Evolutionary conservation across 2,329 filamentous ascomycete species (phyloP).

Genomic region (Chalaropsis ovoidea): DNA sequence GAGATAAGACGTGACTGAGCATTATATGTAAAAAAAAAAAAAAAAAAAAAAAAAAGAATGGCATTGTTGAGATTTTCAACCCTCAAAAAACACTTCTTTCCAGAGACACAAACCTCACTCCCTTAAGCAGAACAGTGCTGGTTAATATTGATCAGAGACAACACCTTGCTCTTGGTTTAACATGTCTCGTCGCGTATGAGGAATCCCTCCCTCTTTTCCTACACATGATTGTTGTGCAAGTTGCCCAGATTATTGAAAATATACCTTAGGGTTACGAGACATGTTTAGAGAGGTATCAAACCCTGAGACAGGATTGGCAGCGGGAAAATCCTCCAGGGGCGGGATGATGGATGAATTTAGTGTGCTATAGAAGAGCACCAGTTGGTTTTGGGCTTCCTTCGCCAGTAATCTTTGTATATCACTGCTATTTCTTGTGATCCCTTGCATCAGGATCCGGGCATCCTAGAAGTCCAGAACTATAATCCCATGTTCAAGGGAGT

Average conservation of each 20-base stretch:
- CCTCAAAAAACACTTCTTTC: too few relatives aligned
- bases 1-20: too few relatives aligned
- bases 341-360: not conserved
- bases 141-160: too few relatives aligned
- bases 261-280: not conserved
- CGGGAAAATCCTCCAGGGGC: slow-evolving; percentile 3
- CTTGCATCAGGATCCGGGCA: not conserved
- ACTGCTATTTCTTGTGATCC: not conserved
- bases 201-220: too few relatives aligned
- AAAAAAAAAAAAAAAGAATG: too few relatives aligned
- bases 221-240: not conserved
- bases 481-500: slow-evolving; percentile 2
- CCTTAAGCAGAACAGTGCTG: too few relatives aligned
- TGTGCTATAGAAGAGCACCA: not conserved
- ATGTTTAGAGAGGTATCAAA: not conserved
- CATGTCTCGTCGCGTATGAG: too few relatives aligned
- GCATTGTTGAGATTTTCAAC: too few relatives aligned
- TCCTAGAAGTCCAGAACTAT: not conserved
- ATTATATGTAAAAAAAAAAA: too few relatives aligned
- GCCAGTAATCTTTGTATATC: not conserved
- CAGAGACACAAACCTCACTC: too few relatives aligned
- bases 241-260: not conserved
- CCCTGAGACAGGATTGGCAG: not conserved
- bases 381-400: not conserved
- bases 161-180: too few relatives aligned